Conservation (phyloP, 2,329 filamentous ascomycete species). For the Pyricularia grisea region DNA sequence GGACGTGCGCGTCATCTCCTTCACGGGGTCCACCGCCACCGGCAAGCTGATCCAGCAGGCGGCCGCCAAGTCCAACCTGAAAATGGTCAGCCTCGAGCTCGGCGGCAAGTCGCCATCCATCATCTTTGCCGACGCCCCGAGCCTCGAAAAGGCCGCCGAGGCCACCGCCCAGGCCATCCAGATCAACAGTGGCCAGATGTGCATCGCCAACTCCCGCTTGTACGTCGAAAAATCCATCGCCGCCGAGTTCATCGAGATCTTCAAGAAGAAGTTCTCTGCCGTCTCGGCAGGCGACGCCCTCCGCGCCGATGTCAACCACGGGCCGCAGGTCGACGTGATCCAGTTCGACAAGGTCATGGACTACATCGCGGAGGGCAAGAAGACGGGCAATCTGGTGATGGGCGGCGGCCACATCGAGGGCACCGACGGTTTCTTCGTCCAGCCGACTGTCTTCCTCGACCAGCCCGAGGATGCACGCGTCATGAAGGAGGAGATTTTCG, state of each 20-base stretch:
- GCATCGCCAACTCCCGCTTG: constrained; percentile 37
- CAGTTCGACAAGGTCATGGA: constrained; percentile 29
- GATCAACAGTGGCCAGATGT: constrained; percentile 36
- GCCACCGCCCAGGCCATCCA: constrained; percentile 29
- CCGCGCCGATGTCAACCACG: constrained; percentile 21
- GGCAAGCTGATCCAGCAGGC: constrained; percentile 52
- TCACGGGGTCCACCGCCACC: constrained; percentile 51
- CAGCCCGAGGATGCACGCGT: constrained; percentile 26
- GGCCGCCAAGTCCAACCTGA: constrained; percentile 48
- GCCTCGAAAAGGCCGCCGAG: constrained; percentile 47
- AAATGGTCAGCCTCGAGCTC: constrained; percentile 51
- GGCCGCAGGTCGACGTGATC: constrained; percentile 33
- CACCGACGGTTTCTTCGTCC: constrained; percentile 23
- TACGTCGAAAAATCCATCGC: constrained; percentile 32
- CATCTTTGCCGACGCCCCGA: constrained; percentile 43
- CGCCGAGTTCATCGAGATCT: constrained; percentile 16
- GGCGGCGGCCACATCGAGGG: constrained; percentile 13
- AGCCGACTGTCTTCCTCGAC: constrained; percentile 28
- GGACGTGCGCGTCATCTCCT: constrained; percentile 49
- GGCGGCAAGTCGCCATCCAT: constrained; percentile 52
- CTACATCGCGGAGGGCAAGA: constrained; percentile 25
- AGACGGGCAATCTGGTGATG: constrained; percentile 15
- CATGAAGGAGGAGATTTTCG: constrained; percentile 43
- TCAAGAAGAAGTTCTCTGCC: constrained; percentile 34
- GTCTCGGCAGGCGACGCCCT: constrained; percentile 27